A percentile compares a stretch with the other conserved stretches of the same genome.
phyloP scores from a whole-genome alignment of 495 filamentous ascomycete genomes.

The Hapsidospora chrysogenum region DNA sequence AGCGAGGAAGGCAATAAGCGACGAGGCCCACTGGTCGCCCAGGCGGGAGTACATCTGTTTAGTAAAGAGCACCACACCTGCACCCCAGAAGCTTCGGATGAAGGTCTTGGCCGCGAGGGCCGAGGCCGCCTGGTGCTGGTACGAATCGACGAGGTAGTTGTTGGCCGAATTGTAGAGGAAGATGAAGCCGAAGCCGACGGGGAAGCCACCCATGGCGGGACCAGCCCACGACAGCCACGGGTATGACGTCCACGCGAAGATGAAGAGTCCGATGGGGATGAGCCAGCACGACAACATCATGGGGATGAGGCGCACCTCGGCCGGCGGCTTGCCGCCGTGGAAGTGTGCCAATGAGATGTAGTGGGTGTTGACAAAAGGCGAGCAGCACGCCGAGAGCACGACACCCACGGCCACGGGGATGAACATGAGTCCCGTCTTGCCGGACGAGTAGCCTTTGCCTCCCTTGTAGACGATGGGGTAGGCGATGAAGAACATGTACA shows the following conservation, averaged over 20 bases:
- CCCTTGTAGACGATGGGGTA: constrained; percentile 66
- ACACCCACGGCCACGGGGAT: constrained; percentile 56
- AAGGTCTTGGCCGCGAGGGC: constrained; percentile 76
- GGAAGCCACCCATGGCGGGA: constrained; percentile 53
- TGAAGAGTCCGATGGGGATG: constrained; percentile 61
- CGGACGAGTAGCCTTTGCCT: constrained; percentile 55
- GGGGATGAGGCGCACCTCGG: constrained; percentile 60
- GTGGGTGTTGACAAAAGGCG: constrained; percentile 59
- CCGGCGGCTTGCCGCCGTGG: constrained; percentile 51
- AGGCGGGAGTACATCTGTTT: constrained; percentile 61
- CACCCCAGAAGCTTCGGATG: constrained; percentile 66
- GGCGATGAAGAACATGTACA: constrained; percentile 75
- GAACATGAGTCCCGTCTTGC: constrained; percentile 67
- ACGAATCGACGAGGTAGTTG: constrained; percentile 70
- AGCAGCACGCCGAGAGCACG: constrained; percentile 42
- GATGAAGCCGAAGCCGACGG: constrained; percentile 73
- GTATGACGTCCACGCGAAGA: constrained; percentile 74
- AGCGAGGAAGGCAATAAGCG: constrained; percentile 52
- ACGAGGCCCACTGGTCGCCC: constrained; percentile 59
- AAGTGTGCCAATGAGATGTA: constrained; percentile 45
- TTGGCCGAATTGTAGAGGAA: constrained; percentile 75
- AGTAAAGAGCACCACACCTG: constrained; percentile 58
- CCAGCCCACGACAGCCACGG: constrained; percentile 48
- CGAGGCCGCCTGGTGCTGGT: constrained; percentile 71
- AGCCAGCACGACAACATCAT: constrained; percentile 79